These are phyloP conservation scores for Nannizzia gypsea DNA, from an alignment of 2,329 filamentous ascomycete genomes.

Conservation along the genomic window DNA sequence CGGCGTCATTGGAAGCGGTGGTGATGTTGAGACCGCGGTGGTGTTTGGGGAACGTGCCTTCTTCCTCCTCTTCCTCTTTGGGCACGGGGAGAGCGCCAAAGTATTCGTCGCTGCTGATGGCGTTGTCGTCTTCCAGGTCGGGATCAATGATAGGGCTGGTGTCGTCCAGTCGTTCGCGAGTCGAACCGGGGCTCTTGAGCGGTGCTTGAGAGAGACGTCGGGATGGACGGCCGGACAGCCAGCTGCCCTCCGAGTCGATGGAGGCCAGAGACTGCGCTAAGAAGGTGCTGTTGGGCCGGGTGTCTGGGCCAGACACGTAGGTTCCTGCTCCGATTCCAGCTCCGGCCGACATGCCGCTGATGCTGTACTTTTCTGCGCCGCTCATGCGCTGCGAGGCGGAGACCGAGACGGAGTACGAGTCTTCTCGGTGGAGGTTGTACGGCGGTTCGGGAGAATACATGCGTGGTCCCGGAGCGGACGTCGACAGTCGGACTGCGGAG, in stretches of 20 bases:
- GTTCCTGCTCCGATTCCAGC: conserved; percentile 7
- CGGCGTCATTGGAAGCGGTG: conserved; percentile 7
- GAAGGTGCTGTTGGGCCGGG: conserved; percentile 35
- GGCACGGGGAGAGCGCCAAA: conserved; percentile 45
- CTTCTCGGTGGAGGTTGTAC: conserved; percentile 25
- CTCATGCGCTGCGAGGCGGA: conserved; percentile 9
- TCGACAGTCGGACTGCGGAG: too few species aligned
- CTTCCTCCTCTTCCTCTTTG: conserved; percentile 27
- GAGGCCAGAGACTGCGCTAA: conserved; percentile 80
- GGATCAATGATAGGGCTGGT: conserved; percentile 37
- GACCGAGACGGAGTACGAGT: conserved; percentile 12
- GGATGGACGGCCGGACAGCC: conserved; percentile 68
- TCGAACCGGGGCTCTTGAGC: conserved; percentile 31
- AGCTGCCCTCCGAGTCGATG: conserved; percentile 89
- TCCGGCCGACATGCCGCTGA: conserved; percentile 4
- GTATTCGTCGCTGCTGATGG: conserved; percentile 61
- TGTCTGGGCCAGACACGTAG: conserved; percentile 35
- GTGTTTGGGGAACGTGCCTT: neutral
- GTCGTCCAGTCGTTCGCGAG: conserved; percentile 39
- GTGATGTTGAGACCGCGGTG: neutral
- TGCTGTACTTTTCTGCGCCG: conserved; percentile 6
- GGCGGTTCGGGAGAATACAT: conserved; percentile 61
- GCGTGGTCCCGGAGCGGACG: conserved; percentile 63
- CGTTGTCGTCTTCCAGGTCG: conserved; percentile 51
- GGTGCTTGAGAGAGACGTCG: conserved; percentile 36